Base-by-base conservation (phyloP, 495 filamentous ascomycete genomes). In the Mytilinidion resinicola region DNA sequence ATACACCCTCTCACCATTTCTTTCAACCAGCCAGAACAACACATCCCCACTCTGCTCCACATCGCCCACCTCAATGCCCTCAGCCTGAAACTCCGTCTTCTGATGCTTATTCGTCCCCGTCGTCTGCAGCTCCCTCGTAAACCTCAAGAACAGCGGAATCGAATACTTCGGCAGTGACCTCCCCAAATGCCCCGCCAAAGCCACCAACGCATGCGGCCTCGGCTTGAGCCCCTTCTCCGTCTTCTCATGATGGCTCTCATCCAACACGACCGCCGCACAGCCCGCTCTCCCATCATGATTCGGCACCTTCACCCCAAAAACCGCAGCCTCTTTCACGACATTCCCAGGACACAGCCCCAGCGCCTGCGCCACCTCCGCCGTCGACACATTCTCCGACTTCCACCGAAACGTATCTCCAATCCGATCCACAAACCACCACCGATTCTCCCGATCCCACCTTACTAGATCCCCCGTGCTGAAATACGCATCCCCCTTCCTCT, bases 61-160 rank as follows among this genome's bases (percentile, higher is more conserved):
- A 42, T 79, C 79, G 4, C 61, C 66, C 0, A 85, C 85, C 64
- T 91, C 80, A 1, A 93, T 89, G 0, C 90, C 91, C 59, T 92
- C 78, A 1, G 70, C 72, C n/a, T 88, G 75, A 56, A 96, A 69
- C 0, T 73, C 69, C 62, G 85, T 79, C 70, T 88, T 96, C 69
- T 91, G 85, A 67, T 93, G 88, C 74, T 96, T 96, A 61, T 90
- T 88, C 59, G 88, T 96, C 0, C 90, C 89, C 9, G 91, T 96
- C 0, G 78, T 73, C 53, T 85, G 78, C 68, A 85, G 79, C 8
- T 77, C 74, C 50, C 72, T 75, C 0, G 82, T 81, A 0, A 90
- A 67, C 4, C 91, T 78, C 43, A 96, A 50, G 70, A 95, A 96
- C 1, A 92, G 60, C 1, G 91, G 91, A 1, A 86, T 78, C 0